These are phyloP conservation scores for Thielaviopsis euricoi DNA, from an alignment of 2,329 filamentous ascomycete species.

Conservation along the genomic window DNA sequence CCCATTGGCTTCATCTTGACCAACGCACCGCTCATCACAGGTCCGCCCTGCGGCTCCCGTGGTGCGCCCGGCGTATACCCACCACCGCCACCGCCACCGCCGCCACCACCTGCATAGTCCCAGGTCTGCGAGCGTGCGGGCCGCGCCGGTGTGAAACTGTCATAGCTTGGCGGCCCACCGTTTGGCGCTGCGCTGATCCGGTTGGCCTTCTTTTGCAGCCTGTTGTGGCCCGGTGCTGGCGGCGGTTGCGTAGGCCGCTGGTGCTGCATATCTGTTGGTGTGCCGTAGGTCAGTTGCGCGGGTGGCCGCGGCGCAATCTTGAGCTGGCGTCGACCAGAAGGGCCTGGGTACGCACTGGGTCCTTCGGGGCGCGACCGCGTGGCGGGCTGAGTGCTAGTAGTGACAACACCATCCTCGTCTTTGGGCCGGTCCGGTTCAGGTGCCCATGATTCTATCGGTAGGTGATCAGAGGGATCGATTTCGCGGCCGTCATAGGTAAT, in stretches of 20 bases:
- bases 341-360: conserved; percentile 22
- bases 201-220: conserved; percentile 47
- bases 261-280: conserved; percentile 16
- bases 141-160: conserved; percentile 25
- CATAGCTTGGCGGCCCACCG: conserved; percentile 15
- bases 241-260: conserved; percentile 19
- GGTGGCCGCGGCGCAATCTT: conserved; percentile 33
- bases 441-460: conserved; percentile 62
- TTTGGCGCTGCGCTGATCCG: conserved; percentile 27
- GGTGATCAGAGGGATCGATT: conserved; percentile 65
- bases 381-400: conserved; percentile 18
- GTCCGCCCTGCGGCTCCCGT: conserved; percentile 52
- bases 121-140: conserved; percentile 32
- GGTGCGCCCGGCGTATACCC: conserved; percentile 22
- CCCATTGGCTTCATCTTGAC: conserved; percentile 15
- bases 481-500: conserved; percentile 60
- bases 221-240: conserved; percentile 29
- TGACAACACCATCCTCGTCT: conserved; percentile 14
- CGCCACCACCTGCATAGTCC: conserved; percentile 23
- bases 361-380: conserved; percentile 32
- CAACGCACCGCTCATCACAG: conserved; percentile 26
- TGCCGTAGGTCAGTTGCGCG: conserved; percentile 19
- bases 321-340: conserved; percentile 27
- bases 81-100: neutral
- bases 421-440: conserved; percentile 49